Percentiles rank a stretch among this genome's conserved stretches.
Conservation (phyloP, 2,329 filamentous ascomycete species). For the Botryotinia convoluta region DNA sequence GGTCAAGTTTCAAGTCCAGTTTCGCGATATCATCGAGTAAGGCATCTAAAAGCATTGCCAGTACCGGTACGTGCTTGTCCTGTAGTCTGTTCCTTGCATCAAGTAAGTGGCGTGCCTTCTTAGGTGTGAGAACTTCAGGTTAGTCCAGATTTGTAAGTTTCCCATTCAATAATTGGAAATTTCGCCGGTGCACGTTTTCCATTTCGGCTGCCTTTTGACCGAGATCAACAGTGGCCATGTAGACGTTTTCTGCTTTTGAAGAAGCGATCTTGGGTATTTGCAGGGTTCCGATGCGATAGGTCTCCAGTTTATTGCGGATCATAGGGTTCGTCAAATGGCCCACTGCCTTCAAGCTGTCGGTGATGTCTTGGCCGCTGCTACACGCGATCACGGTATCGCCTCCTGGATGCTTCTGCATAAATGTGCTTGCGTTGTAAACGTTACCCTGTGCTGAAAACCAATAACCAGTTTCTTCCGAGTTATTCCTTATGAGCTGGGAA, state of each 20-base stretch:
- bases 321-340: not conserved
- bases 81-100: not conserved
- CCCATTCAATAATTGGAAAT: constrained; percentile 1
- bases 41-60: not conserved
- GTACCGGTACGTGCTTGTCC: not conserved
- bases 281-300: not conserved
- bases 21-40: not conserved
- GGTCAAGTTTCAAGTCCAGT: not conserved
- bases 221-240: not conserved
- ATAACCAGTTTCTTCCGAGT: not conserved
- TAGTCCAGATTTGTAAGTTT: not conserved
- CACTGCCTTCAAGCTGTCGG: constrained; percentile 1
- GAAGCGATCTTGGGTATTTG: not conserved
- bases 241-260: not conserved
- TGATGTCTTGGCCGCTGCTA: not conserved
- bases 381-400: not conserved
- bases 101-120: not conserved
- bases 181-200: not conserved
- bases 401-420: constrained; percentile 10
- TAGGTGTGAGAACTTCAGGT: not conserved
- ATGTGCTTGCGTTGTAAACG: constrained; percentile 1
- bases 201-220: constrained; percentile 5
- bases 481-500: not conserved
- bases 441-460: not conserved
- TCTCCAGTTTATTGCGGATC: not conserved